A percentile compares a stretch with the other conserved stretches of the same genome.
These are phyloP conservation scores for Penicillium bovifimosum DNA, from an alignment of 495 filamentous ascomycete genomes.

Conservation along the genomic window DNA sequence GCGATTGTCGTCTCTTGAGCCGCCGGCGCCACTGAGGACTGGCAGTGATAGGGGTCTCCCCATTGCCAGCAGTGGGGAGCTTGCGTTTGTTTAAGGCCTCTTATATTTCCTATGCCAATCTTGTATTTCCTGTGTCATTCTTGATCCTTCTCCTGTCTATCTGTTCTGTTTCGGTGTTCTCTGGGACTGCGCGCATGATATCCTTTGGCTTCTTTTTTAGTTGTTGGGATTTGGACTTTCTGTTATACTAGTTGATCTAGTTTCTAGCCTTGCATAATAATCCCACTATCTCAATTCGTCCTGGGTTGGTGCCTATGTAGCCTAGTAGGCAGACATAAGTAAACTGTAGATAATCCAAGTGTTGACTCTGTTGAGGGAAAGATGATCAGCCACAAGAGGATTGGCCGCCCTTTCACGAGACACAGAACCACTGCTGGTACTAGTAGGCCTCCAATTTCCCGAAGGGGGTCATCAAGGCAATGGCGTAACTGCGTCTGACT, in stretches of 20 bases:
- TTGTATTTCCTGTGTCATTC: background rate
- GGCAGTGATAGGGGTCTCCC: slow-evolving; percentile 19
- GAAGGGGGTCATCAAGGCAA: background rate
- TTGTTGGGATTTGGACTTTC: background rate
- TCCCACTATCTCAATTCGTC: background rate
- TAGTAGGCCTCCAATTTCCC: background rate
- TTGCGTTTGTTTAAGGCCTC: slow-evolving; percentile 28
- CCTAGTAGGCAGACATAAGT: background rate
- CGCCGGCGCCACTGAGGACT: slow-evolving; percentile 16
- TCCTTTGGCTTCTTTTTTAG: slow-evolving; percentile 21
- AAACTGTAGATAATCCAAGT: background rate
- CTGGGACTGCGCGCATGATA: slow-evolving; percentile 30
- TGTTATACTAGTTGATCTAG: slow-evolving; percentile 6
- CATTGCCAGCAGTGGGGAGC: slow-evolving; percentile 26
- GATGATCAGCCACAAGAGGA: no score
- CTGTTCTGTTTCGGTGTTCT: slow-evolving; percentile 11
- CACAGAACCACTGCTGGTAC: no score
- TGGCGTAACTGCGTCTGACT: background rate
- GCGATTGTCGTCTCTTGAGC: slow-evolving; percentile 13
- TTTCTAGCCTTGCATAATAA: slow-evolving; percentile 1
- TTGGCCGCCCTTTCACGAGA: no score
- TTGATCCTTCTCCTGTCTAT: background rate
- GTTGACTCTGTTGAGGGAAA: no score
- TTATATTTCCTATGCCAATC: background rate
- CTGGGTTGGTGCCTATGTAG: background rate